Base-by-base conservation (phyloP, 768 basidiomycete species). In the Tylopilus felleus region DNA sequence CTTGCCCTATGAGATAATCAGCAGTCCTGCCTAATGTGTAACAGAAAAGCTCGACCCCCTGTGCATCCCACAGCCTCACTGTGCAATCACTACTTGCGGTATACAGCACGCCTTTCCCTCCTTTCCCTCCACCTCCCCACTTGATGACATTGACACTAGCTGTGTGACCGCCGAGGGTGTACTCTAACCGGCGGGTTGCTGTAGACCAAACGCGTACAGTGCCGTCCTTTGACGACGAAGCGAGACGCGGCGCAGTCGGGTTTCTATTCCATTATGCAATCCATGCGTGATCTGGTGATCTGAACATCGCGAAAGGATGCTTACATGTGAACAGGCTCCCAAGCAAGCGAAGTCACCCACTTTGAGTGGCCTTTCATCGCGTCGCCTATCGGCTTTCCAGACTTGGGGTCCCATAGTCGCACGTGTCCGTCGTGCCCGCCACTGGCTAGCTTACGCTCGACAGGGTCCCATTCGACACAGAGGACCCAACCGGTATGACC, bases 401-500 rank as follows among this genome's bases (percentile, higher is more conserved):
- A 87, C 66, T 88, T 90, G 14, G 93, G 94, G 62, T 97, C 90
- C 97, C 96, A 99, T 54, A 98, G 71, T 47, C 93, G 77, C 57
- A 93, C 91, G 63, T 93, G 89, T 17, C 92, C 90, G 69, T 99
- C 95, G 65, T 98, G 88, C 0, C 94, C 94, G 1, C 97, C 97
- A 4, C 91, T 93, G 0, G 95, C 96, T 14, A 98, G 73, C 62
- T 85, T 87, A 41, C 93, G 76, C 66, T 98, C 95, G 77, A 90
- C 80, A 0, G 90, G 90, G 63, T 98, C 94, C 95, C 96, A 99
- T 65, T 98, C 97, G 5, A 94, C 90, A 61, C 93, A 98, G 2
- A 98, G 78, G 2, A 99, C 93, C 96, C 95, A 98, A 1, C 94
- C 95, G 60, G 85, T 84, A 65, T 99, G 97, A 0, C 97, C 97